Conservation (phyloP, 805 yeast species). For the Saccharomycopsis synnaedendra region DNA sequence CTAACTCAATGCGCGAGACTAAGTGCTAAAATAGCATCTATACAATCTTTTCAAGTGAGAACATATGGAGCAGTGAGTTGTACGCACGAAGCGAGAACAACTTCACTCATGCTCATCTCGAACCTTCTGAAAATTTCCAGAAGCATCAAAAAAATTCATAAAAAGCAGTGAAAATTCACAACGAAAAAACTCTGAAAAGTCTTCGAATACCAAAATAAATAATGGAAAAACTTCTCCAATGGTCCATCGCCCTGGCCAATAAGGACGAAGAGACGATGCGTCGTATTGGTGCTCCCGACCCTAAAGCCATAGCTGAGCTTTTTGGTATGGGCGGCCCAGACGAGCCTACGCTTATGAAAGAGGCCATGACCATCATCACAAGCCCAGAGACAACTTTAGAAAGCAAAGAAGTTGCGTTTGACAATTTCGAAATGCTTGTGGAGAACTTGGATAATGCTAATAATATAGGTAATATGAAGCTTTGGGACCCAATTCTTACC, state of each 20-base stretch:
- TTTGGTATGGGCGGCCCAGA: conserved; percentile 67
- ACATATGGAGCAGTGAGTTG: too few relatives aligned
- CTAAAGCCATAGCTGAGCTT: conserved; percentile 65
- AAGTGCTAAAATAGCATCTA: too few relatives aligned
- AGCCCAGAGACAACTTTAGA: conserved; percentile 51
- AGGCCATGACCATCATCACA: conserved; percentile 50
- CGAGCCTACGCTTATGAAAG: conserved; percentile 81
- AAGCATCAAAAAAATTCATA: background rate
- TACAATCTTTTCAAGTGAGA: too few relatives aligned
- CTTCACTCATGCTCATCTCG: background rate
- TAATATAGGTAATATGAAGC: conserved; percentile 68
- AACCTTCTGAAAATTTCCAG: background rate
- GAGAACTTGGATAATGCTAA: conserved; percentile 94
- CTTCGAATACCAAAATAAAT: background rate
- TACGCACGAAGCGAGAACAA: too few relatives aligned
- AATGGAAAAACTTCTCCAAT: conserved; percentile 86
- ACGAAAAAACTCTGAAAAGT: too few relatives aligned
- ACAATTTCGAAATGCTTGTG: conserved; percentile 85
- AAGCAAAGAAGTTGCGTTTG: conserved; percentile 64
- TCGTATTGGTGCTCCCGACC: conserved; percentile 62
- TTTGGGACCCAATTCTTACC: conserved; percentile 66
- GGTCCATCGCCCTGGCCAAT: conserved; percentile 78
- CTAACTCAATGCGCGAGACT: too few relatives aligned
- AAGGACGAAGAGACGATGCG: conserved; percentile 59
- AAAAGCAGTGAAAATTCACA: background rate